phyloP scores from a whole-genome alignment of 495 filamentous ascomycete genomes.

The Annulohypoxylon stygium region DNA sequence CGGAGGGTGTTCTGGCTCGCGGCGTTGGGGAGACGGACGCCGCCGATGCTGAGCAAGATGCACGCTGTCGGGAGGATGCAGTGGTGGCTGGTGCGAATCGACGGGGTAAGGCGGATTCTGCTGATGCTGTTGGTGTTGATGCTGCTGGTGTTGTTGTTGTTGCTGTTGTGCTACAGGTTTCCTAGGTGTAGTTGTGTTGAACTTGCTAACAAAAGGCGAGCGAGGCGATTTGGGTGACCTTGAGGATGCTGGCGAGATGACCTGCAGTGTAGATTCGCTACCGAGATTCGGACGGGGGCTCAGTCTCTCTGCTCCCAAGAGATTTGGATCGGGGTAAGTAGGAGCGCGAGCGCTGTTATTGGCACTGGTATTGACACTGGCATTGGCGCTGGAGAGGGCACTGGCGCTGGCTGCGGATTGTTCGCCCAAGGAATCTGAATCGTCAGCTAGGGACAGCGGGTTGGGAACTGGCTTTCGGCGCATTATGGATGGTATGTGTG shows the following conservation, averaged over 20 bases:
- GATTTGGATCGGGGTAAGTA: conserved; percentile 41
- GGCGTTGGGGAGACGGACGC: conserved; percentile 46
- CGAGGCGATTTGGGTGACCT: conserved; percentile 66
- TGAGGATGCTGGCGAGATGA: conserved; percentile 54
- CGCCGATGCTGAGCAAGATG: conserved; percentile 47
- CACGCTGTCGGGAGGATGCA: conserved; percentile 57
- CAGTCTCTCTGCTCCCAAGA: conserved; percentile 38
- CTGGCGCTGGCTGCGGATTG: conserved; percentile 50
- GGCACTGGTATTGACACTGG: conserved; percentile 44
- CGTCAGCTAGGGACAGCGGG: conserved; percentile 61
- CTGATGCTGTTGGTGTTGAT: neutral
- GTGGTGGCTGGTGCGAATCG: conserved; percentile 50
- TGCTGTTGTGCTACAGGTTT: conserved; percentile 43
- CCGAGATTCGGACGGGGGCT: conserved; percentile 45
- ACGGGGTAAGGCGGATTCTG: conserved; percentile 47
- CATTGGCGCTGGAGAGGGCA: conserved; percentile 39
- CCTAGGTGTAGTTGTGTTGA: conserved; percentile 47
- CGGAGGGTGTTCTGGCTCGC: conserved; percentile 37
- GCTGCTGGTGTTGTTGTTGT: neutral
- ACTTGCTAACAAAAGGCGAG: conserved; percentile 64
- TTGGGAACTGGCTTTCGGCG: conserved; percentile 67
- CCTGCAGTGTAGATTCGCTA: conserved; percentile 52
- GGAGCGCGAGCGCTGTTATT: conserved; percentile 40
- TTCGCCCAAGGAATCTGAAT: conserved; percentile 53
- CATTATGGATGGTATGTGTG: conserved; percentile 56